Conservation (phyloP, 768 basidiomycete genomes). For the Suillus luteus region DNA sequence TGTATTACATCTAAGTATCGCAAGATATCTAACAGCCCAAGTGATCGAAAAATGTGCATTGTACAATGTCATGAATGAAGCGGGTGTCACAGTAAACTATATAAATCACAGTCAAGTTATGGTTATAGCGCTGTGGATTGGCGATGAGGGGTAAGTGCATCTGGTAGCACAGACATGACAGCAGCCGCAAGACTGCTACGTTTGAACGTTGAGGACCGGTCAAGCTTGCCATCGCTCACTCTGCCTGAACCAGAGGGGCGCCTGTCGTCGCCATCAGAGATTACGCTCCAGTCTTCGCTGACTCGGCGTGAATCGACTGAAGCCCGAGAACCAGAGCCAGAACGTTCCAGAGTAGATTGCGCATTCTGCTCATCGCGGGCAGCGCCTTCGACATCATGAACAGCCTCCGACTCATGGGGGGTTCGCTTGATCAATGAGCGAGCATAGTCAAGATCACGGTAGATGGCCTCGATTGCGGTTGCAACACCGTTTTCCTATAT, state of each 20-base stretch:
- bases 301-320: slow-evolving; percentile 57
- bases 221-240: slow-evolving; percentile 38
- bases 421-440: slow-evolving; percentile 77
- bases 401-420: slow-evolving; percentile 19
- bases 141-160: slow-evolving; percentile 46
- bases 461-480: slow-evolving; percentile 92
- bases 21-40: slow-evolving; percentile 16
- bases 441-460: slow-evolving; percentile 95
- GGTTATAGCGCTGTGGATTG: slow-evolving; percentile 35
- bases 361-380: slow-evolving; percentile 31
- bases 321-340: slow-evolving; percentile 48
- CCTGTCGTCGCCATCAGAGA: slow-evolving; percentile 72
- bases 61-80: slow-evolving; percentile 19
- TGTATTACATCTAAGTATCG: slow-evolving; percentile 20
- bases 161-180: slow-evolving; percentile 62
- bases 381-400: slow-evolving; percentile 27
- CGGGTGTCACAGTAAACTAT: not conserved
- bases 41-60: slow-evolving; percentile 3
- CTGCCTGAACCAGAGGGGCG: slow-evolving; percentile 57
- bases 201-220: slow-evolving; percentile 44
- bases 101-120: slow-evolving; percentile 20
- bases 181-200: slow-evolving; percentile 66
- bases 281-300: slow-evolving; percentile 88
- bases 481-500: slow-evolving; percentile 90
- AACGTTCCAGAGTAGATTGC: slow-evolving; percentile 30